Evolutionary conservation across 768 basidiomycete species (phyloP), one percentile per base, ranked within the genome.

Genomic region (Boletus sp.): DNA sequence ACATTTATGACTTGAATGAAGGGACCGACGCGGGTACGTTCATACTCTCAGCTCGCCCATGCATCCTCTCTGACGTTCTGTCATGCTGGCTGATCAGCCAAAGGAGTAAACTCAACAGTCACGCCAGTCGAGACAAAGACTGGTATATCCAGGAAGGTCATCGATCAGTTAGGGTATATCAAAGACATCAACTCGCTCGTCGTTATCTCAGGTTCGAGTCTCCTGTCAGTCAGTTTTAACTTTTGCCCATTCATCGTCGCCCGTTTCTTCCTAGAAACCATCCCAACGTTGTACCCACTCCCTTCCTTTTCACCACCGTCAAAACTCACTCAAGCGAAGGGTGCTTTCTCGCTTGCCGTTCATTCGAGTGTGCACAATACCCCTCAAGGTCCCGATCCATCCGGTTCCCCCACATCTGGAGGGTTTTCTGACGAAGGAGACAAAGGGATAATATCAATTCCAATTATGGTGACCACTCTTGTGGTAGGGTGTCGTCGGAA

Each of bases 161-260:
- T 99, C 42, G 96, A 98, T 54, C 93, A 95, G 67, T 76, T 99
- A 3, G 92, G 87, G 0, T 89, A 86, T 52, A 80, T 98, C 60
- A 86, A 86, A 59, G 90, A 93, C 63, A 81, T 91, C n/a, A 88
- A 92, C 64, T 89, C 91, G 4, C 76, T 99, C 24, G 86, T 92
- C 3, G 78, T 90, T 5, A 80, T 98, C 5, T 90, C 92, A 28
- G 95, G 95, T 93, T 54, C 35, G 66, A 18, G 54, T 56, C 80
- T 42, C 35, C 30, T 32, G 14, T 24, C 35, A 17, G 14, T 42
- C 39, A 5, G 7, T 3, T 10, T 7, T 29, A 9, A 11, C 10
- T 14, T n/a, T 8, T 15, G 8, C 33, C 50, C 47, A 35, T 44
- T 60, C 40, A 55, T 29, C 28, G 1, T 50, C 44, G 32, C 18